Percentiles rank a stretch among this genome's conserved stretches.
These are phyloP conservation scores for Thymus quinquecostatus DNA, from an alignment of 257 asterid species.

Conservation along the genomic window DNA sequence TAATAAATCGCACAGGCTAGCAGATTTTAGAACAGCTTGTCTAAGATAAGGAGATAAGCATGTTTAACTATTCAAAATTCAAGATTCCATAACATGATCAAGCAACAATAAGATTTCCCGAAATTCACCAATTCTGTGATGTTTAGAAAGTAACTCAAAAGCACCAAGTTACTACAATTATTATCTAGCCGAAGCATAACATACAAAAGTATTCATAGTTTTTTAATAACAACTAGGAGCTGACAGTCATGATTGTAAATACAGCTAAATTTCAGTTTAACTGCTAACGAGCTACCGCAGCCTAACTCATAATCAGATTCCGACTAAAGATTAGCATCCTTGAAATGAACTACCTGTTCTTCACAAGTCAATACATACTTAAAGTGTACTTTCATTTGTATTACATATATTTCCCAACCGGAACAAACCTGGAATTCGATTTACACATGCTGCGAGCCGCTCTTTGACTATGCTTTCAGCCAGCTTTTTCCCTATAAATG, in stretches of 20 bases:
- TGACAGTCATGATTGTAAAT: not conserved
- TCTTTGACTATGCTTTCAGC: constrained; percentile 90
- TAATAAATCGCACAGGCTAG: too few relatives aligned
- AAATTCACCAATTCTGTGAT: not conserved
- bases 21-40: not conserved
- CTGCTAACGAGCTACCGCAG: not conserved
- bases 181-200: not conserved
- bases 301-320: constrained; percentile 8
- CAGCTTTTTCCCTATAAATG: constrained; percentile 73
- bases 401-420: constrained; percentile 3
- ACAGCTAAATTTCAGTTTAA: constrained; percentile 5
- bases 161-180: not conserved
- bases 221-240: not conserved
- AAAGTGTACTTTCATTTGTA: constrained; percentile 12
- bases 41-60: not conserved
- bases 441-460: constrained; percentile 96
- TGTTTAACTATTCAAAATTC: not conserved
- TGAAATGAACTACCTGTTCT: not conserved
- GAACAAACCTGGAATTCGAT: constrained; percentile 72
- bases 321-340: not conserved
- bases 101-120: not conserved
- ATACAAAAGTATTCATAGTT: not conserved
- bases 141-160: constrained; percentile 6
- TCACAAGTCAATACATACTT: not conserved
- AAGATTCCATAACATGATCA: constrained; percentile 14